Percentiles rank a stretch among this genome's conserved stretches.
phyloP scores from a whole-genome alignment of 768 basidiomycete genomes.

The Neoboletus subvelutipes region DNA sequence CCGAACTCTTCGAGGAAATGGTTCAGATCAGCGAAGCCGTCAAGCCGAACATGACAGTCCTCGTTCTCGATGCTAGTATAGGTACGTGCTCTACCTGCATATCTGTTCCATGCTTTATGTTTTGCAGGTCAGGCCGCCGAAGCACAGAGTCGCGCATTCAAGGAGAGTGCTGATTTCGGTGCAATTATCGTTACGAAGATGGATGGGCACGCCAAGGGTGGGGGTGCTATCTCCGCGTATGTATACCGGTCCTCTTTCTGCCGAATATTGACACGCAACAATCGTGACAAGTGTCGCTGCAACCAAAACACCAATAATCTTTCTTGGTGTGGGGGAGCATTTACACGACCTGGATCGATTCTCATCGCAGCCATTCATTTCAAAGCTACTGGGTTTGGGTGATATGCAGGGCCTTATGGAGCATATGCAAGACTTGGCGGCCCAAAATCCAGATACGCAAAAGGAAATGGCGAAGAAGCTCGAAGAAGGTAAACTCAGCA shows the following conservation, averaged over 20 bases:
- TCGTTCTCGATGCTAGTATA: slow-evolving; percentile 96
- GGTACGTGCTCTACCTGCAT: slow-evolving; percentile 41
- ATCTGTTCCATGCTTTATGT: neutral
- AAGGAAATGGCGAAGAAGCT: slow-evolving; percentile 98
- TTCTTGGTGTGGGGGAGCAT: slow-evolving; percentile 97
- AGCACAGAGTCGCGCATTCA: slow-evolving; percentile 94
- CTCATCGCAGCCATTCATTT: slow-evolving; percentile 94
- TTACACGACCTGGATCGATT: slow-evolving; percentile 96
- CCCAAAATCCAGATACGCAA: slow-evolving; percentile 93
- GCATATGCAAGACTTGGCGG: slow-evolving; percentile 95
- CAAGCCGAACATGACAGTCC: slow-evolving; percentile 92
- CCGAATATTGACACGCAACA: slow-evolving; percentile 8
- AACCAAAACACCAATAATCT: slow-evolving; percentile 97
- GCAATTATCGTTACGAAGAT: slow-evolving; percentile 99
- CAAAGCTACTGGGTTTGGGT: slow-evolving; percentile 91
- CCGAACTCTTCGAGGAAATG: slow-evolving; percentile 97
- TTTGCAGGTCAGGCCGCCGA: slow-evolving; percentile 91
- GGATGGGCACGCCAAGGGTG: slow-evolving; percentile 99
- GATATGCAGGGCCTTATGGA: slow-evolving; percentile 98
- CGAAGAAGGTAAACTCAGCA: slow-evolving; percentile 94
- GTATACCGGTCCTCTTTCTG: slow-evolving; percentile 30
- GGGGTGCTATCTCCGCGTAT: slow-evolving; percentile 98
- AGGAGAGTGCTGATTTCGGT: slow-evolving; percentile 95
- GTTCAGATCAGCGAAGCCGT: slow-evolving; percentile 93
- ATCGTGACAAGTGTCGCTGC: slow-evolving; percentile 77